A percentile compares a stretch with the other conserved stretches of the same genome.
Conservation (phyloP, 495 filamentous ascomycete species). For the Acidomyces sp. region DNA sequence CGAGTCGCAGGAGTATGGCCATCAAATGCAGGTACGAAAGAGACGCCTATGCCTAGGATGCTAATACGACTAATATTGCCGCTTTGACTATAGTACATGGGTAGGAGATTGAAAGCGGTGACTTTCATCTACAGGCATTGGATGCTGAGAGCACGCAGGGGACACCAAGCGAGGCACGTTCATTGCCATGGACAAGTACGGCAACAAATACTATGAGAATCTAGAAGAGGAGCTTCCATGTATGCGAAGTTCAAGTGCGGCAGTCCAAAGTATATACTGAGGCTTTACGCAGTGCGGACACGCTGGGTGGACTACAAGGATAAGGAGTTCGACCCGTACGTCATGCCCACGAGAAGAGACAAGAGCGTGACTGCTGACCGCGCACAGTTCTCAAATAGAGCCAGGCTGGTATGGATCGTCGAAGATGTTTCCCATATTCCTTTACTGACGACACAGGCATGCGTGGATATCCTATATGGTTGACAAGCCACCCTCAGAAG, state of each 20-base stretch:
- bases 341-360: not conserved
- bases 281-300: conserved; percentile 57
- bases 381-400: conserved; percentile 65
- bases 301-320: conserved; percentile 96
- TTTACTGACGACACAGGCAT: conserved; percentile 44
- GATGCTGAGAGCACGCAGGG: conserved; percentile 40
- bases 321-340: conserved; percentile 71
- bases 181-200: conserved; percentile 74
- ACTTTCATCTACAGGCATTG: not conserved
- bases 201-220: conserved; percentile 98
- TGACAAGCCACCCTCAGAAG: conserved; percentile 69
- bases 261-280: conserved; percentile 20
- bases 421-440: not conserved
- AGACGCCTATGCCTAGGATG: not conserved
- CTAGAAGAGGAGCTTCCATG: conserved; percentile 78
- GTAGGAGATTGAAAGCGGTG: conserved; percentile 5
- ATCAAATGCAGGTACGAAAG: conserved; percentile 74
- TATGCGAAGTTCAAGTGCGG: conserved; percentile 34
- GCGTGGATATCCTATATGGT: conserved; percentile 92
- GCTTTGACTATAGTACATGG: conserved; percentile 23
- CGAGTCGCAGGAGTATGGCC: conserved; percentile 61
- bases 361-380: not conserved
- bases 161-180: conserved; percentile 92
- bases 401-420: conserved; percentile 81
- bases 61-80: conserved; percentile 16